Base-by-base conservation (phyloP, 352 stramenopile species). In the Peronospora destructor region DNA sequence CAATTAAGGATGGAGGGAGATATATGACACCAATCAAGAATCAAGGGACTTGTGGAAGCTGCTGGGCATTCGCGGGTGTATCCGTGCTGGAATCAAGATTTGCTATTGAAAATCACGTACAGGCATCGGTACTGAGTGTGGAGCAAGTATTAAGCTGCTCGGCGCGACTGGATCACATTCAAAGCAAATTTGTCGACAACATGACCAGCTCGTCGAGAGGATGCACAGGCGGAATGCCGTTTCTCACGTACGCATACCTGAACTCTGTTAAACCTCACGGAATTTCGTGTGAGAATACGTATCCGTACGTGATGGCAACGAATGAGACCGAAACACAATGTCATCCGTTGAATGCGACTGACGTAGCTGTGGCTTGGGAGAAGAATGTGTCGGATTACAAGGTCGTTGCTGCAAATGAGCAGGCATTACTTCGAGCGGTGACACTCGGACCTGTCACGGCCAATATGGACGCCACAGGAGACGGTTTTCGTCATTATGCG, bases 21-120 rank as follows among this genome's bases (percentile, higher is more conserved):
- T 94, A 87, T 55, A 44, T 90, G 76, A 96, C 85, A 26, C 76
- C 88, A 6, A 78, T 97, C 30, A 96, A 96, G 71, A 95, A 96
- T 54, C 90, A 97, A 51, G 87, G 86, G 21, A 91, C 81, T 25
- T 97, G 91, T 48, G 91, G 91, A 7, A 94, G 84, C 46, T 97
- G 91, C 64, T 97, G 91, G 91, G 91, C 91, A 6, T 97, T 97
- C 55, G 47, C 65, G 10, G 82, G 75, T 17, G 67, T 90, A 1
- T 73, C 77, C 2, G 77, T 74, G 9, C 67, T 90, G 39, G 83
- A 93, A 53, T 86, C 72, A 16, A 75, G 76, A 19, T 81, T 69
- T 48, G 83, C 83, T n/a, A 93, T 93, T 61, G 70, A 77, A 25
- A 64, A 85, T 16, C 69, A 88, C n/a, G 60, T 85, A 3, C 51